Conservation (phyloP, 2,329 filamentous ascomycete species). For the Davidsoniella virescens region DNA sequence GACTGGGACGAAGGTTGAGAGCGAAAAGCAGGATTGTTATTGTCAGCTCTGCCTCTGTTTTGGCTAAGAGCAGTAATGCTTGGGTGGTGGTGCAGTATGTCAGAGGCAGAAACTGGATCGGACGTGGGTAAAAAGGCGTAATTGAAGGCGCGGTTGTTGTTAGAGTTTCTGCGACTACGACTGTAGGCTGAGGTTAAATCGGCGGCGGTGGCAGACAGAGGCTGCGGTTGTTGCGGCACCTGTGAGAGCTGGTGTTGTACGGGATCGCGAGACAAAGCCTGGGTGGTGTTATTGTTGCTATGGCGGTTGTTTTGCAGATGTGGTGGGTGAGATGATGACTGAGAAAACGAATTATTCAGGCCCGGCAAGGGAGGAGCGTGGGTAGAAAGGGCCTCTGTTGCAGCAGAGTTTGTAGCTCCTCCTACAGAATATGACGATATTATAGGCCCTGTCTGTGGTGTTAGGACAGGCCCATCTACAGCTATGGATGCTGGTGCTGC, state of each 20-base stretch:
- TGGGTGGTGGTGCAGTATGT: neutral
- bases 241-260: neutral
- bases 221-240: neutral
- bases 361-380: too few relatives aligned
- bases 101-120: neutral
- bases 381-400: neutral
- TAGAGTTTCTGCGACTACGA: neutral
- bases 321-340: too few relatives aligned
- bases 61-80: neutral
- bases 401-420: neutral
- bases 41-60: neutral
- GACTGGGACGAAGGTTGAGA: neutral
- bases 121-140: neutral
- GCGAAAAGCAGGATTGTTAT: neutral
- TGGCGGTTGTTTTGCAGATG: neutral
- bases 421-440: neutral
- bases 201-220: too few relatives aligned
- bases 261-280: too few relatives aligned
- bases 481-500: slow-evolving; percentile 1
- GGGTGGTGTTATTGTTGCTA: neutral
- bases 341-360: too few relatives aligned
- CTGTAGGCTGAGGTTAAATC: neutral
- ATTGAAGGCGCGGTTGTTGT: neutral
- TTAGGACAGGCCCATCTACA: neutral
- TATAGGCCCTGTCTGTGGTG: neutral